Conservation (phyloP, 306 rosid genomes). For the Gleditsia sinensis region DNA sequence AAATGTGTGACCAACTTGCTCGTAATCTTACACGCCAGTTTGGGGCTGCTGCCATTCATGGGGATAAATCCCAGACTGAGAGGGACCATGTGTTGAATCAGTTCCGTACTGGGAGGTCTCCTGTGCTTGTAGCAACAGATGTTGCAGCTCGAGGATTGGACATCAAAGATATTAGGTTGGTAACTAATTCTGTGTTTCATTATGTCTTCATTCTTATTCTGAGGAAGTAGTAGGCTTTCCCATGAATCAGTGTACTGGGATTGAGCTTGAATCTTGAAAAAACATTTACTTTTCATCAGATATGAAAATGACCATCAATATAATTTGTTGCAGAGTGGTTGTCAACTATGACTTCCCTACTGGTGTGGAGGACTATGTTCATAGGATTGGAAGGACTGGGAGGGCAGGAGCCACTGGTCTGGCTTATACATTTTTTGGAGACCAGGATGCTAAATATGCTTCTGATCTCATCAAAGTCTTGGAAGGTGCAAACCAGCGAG, state of each 20-base stretch:
- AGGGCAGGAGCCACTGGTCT: slow-evolving; percentile 98
- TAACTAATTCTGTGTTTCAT: slow-evolving; percentile 6
- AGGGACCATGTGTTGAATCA: slow-evolving; percentile 90
- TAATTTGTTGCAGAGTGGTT: slow-evolving; percentile 73
- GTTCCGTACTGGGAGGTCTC: slow-evolving; percentile 86
- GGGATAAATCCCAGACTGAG: slow-evolving; percentile 97
- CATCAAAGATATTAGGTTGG: slow-evolving; percentile 92
- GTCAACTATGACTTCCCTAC: slow-evolving; percentile 95
- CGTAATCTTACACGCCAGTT: slow-evolving; percentile 91
- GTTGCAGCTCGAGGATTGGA: slow-evolving; percentile 99
- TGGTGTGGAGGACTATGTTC: slow-evolving; percentile 99
- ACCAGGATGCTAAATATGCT: slow-evolving; percentile 93
- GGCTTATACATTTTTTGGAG: slow-evolving; percentile 92
- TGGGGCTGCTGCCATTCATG: slow-evolving; percentile 98
- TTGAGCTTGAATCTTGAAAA: neutral
- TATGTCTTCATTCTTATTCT: neutral
- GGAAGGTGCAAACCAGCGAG: slow-evolving; percentile 96
- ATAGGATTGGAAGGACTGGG: slow-evolving; percentile 99
- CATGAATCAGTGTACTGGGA: neutral
- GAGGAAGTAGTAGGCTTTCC: neutral
- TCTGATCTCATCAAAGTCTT: slow-evolving; percentile 88
- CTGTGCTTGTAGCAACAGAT: slow-evolving; percentile 96
- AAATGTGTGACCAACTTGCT: slow-evolving; percentile 98
- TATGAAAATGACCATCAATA: slow-evolving; percentile 11
- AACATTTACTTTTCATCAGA: neutral